Conservation (phyloP, 176 grass and related monocot genomes). For the Aegilops sharonensis region DNA sequence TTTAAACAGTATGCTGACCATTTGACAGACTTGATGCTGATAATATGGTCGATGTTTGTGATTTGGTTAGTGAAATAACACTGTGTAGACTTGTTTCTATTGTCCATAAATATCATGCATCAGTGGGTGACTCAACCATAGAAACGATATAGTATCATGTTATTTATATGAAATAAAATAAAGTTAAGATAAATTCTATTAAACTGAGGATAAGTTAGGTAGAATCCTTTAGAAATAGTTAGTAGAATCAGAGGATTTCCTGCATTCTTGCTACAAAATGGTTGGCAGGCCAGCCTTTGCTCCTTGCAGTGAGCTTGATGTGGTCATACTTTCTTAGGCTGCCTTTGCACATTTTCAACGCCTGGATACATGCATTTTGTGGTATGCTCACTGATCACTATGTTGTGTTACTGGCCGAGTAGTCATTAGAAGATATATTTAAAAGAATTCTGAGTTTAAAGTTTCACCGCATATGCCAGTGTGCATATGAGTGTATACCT, state of each 20-base stretch:
- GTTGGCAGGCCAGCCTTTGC: background rate
- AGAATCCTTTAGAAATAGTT: background rate
- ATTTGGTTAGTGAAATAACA: background rate
- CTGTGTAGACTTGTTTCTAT: background rate
- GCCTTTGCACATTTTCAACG: background rate
- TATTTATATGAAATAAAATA: slow-evolving; percentile 4
- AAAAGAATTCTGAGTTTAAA: background rate
- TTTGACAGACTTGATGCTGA: background rate
- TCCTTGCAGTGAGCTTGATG: background rate
- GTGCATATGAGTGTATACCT: background rate
- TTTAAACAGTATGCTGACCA: slow-evolving; percentile 1
- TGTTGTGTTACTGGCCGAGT: background rate
- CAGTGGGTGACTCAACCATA: background rate
- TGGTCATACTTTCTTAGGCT: background rate
- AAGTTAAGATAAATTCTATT: background rate
- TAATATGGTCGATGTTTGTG: background rate
- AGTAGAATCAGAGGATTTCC: background rate
- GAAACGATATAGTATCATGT: background rate
- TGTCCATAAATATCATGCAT: background rate
- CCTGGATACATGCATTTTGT: background rate
- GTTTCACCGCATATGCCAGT: background rate
- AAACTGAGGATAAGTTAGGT: background rate
- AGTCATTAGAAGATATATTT: background rate
- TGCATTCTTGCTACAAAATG: slow-evolving; percentile 7
- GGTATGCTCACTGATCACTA: background rate